phyloP scores from a whole-genome alignment of 306 rosid species.

The Cicer bijugum region DNA sequence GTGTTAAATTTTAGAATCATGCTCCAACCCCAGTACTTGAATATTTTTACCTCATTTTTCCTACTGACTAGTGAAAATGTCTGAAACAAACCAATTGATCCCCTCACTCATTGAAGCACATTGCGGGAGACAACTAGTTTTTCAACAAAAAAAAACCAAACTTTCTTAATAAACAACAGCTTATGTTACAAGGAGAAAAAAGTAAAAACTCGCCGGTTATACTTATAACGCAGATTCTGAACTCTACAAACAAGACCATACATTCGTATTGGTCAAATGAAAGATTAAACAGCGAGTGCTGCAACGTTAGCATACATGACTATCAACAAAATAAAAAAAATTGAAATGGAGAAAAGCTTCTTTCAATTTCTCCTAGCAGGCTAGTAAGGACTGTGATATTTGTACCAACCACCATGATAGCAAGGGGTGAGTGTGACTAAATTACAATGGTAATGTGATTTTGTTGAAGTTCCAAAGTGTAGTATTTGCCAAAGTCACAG shows the following conservation, averaged over 20 bases:
- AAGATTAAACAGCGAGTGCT: slow-evolving; percentile 50
- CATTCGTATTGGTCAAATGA: slow-evolving; percentile 37
- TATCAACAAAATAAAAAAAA: slow-evolving; percentile 42
- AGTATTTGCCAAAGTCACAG: no score
- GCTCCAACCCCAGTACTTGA: no score
- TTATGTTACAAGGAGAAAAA: slow-evolving; percentile 44
- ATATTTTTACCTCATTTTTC: slow-evolving; percentile 1
- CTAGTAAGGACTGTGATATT: slow-evolving; percentile 18
- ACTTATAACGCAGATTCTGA: slow-evolving; percentile 40
- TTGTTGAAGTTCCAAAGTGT: no score
- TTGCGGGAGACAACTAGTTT: slow-evolving; percentile 14
- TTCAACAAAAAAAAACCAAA: background rate
- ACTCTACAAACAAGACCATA: slow-evolving; percentile 49
- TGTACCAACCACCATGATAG: slow-evolving; percentile 16
- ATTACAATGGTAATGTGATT: no score
- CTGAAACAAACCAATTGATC: background rate
- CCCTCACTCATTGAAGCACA: background rate
- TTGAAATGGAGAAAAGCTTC: slow-evolving; percentile 11
- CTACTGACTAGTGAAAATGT: background rate
- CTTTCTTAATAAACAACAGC: slow-evolving; percentile 34
- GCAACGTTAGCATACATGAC: slow-evolving; percentile 49
- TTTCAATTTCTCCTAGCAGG: slow-evolving; percentile 33
- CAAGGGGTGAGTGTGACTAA: background rate
- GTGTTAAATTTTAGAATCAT: no score
- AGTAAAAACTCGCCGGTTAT: slow-evolving; percentile 37